Percentiles rank a stretch among this genome's conserved stretches.
Conservation (phyloP, 441 rosid genomes). For the Pelargonium myrrhifolium region DNA sequence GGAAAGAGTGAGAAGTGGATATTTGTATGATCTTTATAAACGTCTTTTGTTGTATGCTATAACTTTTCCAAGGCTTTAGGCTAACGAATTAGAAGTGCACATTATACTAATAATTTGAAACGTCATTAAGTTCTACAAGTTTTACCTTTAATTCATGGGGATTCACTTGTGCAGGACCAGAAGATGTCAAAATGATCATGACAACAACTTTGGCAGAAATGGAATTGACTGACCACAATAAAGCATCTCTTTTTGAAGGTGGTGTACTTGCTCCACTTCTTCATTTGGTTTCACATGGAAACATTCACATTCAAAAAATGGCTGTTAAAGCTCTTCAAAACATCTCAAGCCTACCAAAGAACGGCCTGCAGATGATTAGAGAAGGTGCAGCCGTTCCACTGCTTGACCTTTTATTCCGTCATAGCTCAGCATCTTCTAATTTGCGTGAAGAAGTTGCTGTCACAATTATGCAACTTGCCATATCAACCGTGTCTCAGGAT, state of each 20-base stretch:
- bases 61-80: no score
- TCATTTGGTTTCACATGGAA: constrained; percentile 31
- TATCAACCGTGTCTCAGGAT: constrained; percentile 42
- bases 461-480: constrained; percentile 44
- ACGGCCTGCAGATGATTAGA: constrained; percentile 51
- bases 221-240: constrained; percentile 56
- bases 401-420: constrained; percentile 39
- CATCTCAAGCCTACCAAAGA: constrained; percentile 44
- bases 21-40: no score
- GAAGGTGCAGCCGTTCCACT: constrained; percentile 47
- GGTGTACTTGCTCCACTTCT: constrained; percentile 49
- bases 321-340: constrained; percentile 47
- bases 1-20: no score
- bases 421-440: constrained; percentile 28
- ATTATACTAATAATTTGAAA: neutral
- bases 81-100: no score
- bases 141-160: neutral
- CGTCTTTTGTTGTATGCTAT: no score
- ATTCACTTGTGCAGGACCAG: constrained; percentile 39
- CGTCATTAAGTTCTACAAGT: neutral
- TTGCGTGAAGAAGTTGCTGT: constrained; percentile 35
- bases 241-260: constrained; percentile 44
- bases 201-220: constrained; percentile 48
- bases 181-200: constrained; percentile 39
- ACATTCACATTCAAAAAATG: constrained; percentile 29